These are phyloP conservation scores for Gossypium bickii DNA, from an alignment of 345 rosid species.

Conservation along the genomic window DNA sequence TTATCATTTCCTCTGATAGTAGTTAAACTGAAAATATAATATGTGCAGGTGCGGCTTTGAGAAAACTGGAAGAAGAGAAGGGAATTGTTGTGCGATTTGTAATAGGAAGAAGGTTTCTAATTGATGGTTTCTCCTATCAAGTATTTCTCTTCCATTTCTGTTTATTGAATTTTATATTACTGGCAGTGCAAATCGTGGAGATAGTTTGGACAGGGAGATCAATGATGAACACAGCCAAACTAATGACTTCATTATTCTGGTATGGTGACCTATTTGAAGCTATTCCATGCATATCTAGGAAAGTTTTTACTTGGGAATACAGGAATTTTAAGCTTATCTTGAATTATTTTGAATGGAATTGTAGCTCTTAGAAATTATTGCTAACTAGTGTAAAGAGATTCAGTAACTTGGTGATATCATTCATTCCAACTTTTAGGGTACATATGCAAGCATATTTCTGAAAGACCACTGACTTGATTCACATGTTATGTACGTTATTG, in stretches of 20 bases:
- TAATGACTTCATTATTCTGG: slow-evolving; percentile 52
- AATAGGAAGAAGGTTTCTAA: slow-evolving; percentile 49
- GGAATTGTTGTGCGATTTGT: slow-evolving; percentile 62
- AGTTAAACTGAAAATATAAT: slow-evolving; percentile 18
- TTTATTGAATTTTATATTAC: slow-evolving; percentile 15
- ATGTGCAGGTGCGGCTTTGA: slow-evolving; percentile 42
- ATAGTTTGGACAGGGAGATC: slow-evolving; percentile 40
- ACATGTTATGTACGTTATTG: background rate
- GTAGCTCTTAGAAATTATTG: background rate
- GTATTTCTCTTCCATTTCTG: background rate
- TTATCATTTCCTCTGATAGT: background rate
- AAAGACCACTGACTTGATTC: background rate
- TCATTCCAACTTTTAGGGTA: background rate
- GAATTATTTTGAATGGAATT: background rate
- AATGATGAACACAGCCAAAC: slow-evolving; percentile 36
- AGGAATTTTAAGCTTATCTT: background rate
- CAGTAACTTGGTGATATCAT: background rate
- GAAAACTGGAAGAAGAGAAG: slow-evolving; percentile 54
- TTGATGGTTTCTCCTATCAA: background rate
- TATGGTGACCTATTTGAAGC: slow-evolving; percentile 25
- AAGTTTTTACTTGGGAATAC: background rate
- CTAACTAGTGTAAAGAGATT: background rate
- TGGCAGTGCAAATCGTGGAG: slow-evolving; percentile 43
- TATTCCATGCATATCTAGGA: slow-evolving; percentile 7
- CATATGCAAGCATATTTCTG: background rate